phyloP scores from a whole-genome alignment of 2,329 filamentous ascomycete species.

The Ampelomyces quisqualis region DNA sequence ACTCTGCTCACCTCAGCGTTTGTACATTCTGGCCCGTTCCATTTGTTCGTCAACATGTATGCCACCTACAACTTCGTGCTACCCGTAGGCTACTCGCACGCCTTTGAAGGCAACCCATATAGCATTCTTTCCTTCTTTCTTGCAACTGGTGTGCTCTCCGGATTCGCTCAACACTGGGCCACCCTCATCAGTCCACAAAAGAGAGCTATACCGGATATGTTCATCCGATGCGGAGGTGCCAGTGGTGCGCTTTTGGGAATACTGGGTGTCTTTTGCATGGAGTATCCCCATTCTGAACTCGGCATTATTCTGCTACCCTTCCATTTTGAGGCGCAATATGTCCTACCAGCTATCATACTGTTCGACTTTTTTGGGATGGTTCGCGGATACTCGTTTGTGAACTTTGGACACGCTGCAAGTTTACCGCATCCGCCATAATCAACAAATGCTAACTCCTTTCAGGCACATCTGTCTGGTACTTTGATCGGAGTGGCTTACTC shows the following conservation, averaged over 20 bases:
- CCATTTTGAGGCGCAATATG: constrained; percentile 32
- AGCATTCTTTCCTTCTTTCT: constrained; percentile 36
- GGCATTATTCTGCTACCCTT: constrained; percentile 39
- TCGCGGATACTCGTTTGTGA: constrained; percentile 30
- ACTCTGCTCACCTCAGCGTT: constrained; percentile 35
- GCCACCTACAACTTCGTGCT: constrained; percentile 35
- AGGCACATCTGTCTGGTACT: constrained; percentile 39
- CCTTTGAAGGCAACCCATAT: constrained; percentile 35
- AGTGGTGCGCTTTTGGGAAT: constrained; percentile 39
- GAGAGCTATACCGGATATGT: constrained; percentile 21
- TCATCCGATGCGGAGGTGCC: constrained; percentile 35
- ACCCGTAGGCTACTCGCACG: constrained; percentile 28
- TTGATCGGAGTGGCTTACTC: constrained; percentile 36
- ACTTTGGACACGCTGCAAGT: constrained; percentile 41
- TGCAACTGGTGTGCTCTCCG: constrained; percentile 31
- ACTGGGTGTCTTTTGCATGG: constrained; percentile 33
- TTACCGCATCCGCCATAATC: not conserved
- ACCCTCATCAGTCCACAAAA: constrained; percentile 27
- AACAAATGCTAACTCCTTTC: constrained; percentile 12
- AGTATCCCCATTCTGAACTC: constrained; percentile 32
- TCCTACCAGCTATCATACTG: constrained; percentile 34
- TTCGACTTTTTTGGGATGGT: constrained; percentile 39
- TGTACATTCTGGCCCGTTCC: constrained; percentile 20
- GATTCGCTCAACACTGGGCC: constrained; percentile 33
- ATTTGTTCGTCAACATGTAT: constrained; percentile 33